Evolutionary conservation across 2,329 filamentous ascomycete genomes (phyloP).

Genomic region (Penicillium occitanis): DNA sequence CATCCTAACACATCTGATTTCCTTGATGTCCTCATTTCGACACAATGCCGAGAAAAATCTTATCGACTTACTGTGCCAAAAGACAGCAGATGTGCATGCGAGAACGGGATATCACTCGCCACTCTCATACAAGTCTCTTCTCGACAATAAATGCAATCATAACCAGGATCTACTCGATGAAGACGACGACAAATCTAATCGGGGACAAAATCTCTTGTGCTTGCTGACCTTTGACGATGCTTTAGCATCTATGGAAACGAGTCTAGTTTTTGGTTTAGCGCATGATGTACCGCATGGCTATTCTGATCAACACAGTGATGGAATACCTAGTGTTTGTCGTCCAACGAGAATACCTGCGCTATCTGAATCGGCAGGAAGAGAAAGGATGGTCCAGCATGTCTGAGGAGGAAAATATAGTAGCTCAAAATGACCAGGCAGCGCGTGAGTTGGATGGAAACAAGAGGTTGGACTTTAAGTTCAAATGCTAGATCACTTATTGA

Average conservation of each 20-base stretch:
- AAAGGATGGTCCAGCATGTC: conserved; percentile 50
- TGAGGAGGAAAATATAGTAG: conserved; percentile 45
- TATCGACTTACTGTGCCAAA: conserved; percentile 27
- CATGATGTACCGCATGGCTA: conserved; percentile 4
- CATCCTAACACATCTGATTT: conserved; percentile 26
- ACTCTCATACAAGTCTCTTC: neutral
- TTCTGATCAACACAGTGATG: neutral
- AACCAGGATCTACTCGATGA: neutral
- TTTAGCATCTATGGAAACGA: neutral
- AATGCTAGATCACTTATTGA: neutral
- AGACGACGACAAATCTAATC: neutral
- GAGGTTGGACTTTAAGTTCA: conserved; percentile 52
- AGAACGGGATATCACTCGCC: neutral
- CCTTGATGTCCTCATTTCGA: conserved; percentile 27
- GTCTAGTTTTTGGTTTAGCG: neutral
- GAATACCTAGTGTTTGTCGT: conserved; percentile 39
- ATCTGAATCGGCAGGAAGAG: conserved; percentile 53
- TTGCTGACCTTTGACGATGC: neutral
- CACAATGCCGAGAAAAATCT: conserved; percentile 25
- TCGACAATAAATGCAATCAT: neutral
- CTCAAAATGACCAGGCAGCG: conserved; percentile 48
- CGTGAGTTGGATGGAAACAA: conserved; percentile 53
- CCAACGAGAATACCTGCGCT: conserved; percentile 48
- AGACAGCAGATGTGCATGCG: conserved; percentile 27
- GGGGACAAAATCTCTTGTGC: neutral